These are phyloP conservation scores for Russula earlei DNA, from an alignment of 768 basidiomycete species.

Conservation along the genomic window DNA sequence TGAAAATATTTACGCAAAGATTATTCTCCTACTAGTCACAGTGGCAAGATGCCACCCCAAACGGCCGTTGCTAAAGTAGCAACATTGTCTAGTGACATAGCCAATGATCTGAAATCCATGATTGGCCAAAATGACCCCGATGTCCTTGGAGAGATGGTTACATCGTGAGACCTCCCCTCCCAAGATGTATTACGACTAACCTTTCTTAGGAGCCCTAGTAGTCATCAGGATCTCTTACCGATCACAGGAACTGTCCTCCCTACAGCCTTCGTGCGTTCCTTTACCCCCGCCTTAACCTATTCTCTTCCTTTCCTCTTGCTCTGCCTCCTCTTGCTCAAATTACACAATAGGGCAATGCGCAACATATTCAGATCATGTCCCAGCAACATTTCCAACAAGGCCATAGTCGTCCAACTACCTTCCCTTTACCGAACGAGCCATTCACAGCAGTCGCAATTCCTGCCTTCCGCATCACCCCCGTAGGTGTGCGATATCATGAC, in stretches of 20 bases:
- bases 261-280: conserved; percentile 38
- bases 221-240: no score
- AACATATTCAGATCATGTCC: conserved; percentile 43
- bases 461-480: conserved; percentile 61
- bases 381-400: conserved; percentile 19
- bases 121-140: no score
- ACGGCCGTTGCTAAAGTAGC: no score
- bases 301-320: conserved; percentile 32
- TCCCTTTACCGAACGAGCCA: conserved; percentile 39
- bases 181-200: no score
- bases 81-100: no score
- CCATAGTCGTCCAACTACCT: conserved; percentile 18
- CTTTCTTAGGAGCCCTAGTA: no score
- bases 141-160: no score
- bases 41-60: no score
- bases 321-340: conserved; percentile 31
- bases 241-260: background rate
- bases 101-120: no score
- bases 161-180: no score
- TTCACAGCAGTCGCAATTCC: conserved; percentile 66
- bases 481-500: conserved; percentile 60
- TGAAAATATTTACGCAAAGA: no score
- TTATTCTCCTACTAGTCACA: no score
- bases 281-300: conserved; percentile 24
- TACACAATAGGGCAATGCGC: conserved; percentile 36